Conservation (phyloP, 2,329 filamentous ascomycete species). For the Podosphaera aphanis region DNA sequence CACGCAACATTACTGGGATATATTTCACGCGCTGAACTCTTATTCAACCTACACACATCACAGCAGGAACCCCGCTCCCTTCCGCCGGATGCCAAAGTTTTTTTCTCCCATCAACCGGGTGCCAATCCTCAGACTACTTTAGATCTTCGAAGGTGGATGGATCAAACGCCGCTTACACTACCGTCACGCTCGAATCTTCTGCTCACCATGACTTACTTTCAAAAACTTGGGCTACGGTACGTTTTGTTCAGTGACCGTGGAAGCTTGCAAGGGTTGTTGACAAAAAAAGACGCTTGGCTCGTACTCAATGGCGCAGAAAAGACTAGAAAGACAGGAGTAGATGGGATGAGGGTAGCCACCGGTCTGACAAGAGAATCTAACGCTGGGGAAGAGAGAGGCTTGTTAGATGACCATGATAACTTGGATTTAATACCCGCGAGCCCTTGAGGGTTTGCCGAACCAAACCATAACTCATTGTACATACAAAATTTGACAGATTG, state of each 20-base stretch:
- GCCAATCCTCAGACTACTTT: slow-evolving; percentile 56
- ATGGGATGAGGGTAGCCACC: slow-evolving; percentile 17
- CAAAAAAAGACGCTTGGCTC: slow-evolving; percentile 95
- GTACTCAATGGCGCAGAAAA: slow-evolving; percentile 60
- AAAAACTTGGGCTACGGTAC: slow-evolving; percentile 78
- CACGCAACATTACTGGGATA: slow-evolving; percentile 71
- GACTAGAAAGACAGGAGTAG: slow-evolving; percentile 21
- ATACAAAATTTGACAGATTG: too few species aligned
- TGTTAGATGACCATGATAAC: slow-evolving; percentile 19
- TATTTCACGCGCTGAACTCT: slow-evolving; percentile 75
- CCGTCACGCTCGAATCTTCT: slow-evolving; percentile 54
- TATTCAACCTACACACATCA: slow-evolving; percentile 51
- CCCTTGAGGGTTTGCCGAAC: slow-evolving; percentile 3
- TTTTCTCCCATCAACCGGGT: slow-evolving; percentile 65
- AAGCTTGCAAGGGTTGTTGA: slow-evolving; percentile 60
- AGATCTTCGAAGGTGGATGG: slow-evolving; percentile 93
- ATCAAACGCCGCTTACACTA: slow-evolving; percentile 86
- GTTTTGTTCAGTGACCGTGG: slow-evolving; percentile 71
- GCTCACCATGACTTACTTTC: slow-evolving; percentile 80
- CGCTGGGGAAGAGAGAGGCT: slow-evolving; percentile 21
- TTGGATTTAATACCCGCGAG: slow-evolving; percentile 6
- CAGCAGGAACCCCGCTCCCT: slow-evolving; percentile 32
- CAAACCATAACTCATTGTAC: too few species aligned
- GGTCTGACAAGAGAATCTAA: slow-evolving; percentile 19
- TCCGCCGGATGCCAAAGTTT: slow-evolving; percentile 49